Percentiles rank a stretch among this genome's conserved stretches.
phyloP scores from a whole-genome alignment of 1,284 basidiomycete genomes.

The Boletus smithii region DNA sequence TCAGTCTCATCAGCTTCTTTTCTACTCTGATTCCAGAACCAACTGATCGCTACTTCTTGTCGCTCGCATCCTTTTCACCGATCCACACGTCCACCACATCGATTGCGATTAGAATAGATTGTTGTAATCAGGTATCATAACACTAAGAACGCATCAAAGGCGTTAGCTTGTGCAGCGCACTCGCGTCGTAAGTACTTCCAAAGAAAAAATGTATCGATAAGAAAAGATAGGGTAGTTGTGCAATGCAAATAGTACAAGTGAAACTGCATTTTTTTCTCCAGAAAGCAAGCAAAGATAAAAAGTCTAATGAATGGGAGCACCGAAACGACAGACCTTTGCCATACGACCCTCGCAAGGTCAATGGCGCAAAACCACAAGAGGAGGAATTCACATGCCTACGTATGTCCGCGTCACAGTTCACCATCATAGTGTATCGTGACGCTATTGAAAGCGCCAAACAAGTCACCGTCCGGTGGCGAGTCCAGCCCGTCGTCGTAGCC shows the following conservation, averaged over 20 bases:
- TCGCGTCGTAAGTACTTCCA: slow-evolving; percentile 26
- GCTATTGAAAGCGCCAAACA: slow-evolving; percentile 83
- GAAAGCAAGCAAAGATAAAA: slow-evolving; percentile 23
- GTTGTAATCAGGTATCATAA: slow-evolving; percentile 31
- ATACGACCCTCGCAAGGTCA: slow-evolving; percentile 8
- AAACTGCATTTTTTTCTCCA: slow-evolving; percentile 21
- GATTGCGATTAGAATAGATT: slow-evolving; percentile 31
- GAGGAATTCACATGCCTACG: too few species aligned
- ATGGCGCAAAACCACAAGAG: slow-evolving; percentile 2
- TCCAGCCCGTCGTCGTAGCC: slow-evolving; percentile 51
- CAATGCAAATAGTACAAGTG: slow-evolving; percentile 37
- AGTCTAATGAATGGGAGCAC: slow-evolving; percentile 23
- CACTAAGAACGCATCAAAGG: slow-evolving; percentile 27
- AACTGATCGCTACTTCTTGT: slow-evolving; percentile 17
- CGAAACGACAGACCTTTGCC: slow-evolving; percentile 19
- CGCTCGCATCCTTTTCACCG: too few species aligned
- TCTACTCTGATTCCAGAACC: slow-evolving; percentile 18
- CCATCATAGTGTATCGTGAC: slow-evolving; percentile 86
- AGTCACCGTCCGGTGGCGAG: slow-evolving; percentile 43
- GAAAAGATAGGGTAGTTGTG: slow-evolving; percentile 25
- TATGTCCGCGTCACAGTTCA: slow-evolving; percentile 42
- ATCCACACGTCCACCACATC: slow-evolving; percentile 1
- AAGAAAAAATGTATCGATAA: slow-evolving; percentile 19
- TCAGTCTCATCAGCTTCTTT: slow-evolving; percentile 23
- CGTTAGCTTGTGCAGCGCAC: slow-evolving; percentile 17